A percentile compares a stretch with the other conserved stretches of the same genome.
These are phyloP conservation scores for Pythium diclinum DNA, from an alignment of 352 stramenopile genomes.

Conservation along the genomic window DNA sequence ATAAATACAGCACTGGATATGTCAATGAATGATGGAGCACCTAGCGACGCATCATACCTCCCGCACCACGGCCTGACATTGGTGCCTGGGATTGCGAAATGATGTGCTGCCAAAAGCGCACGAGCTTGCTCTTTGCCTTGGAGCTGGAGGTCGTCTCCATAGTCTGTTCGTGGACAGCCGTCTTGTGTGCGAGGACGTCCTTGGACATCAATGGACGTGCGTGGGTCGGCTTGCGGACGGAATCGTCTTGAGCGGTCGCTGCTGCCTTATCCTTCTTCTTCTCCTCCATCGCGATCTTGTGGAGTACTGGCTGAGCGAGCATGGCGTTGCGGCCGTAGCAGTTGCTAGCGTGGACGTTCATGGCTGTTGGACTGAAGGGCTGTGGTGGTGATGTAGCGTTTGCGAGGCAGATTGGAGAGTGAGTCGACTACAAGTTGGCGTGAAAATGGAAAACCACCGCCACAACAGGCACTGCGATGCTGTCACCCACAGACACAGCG, in stretches of 20 bases:
- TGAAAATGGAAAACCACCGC: no score
- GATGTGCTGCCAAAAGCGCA: constrained; percentile 1
- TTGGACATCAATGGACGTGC: neutral
- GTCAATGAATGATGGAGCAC: no score
- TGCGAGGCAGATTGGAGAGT: neutral
- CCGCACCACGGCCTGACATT: neutral
- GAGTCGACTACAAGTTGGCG: no score
- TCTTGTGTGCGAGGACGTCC: neutral
- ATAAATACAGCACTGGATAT: no score
- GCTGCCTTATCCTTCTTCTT: neutral
- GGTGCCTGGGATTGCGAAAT: neutral
- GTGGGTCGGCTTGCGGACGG: neutral
- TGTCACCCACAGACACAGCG: no score
- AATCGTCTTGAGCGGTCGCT: neutral
- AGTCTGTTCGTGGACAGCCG: neutral
- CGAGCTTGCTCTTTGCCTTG: neutral
- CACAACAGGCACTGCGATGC: no score
- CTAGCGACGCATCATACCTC: neutral
- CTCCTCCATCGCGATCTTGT: neutral
- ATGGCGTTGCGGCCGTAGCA: constrained; percentile 1
- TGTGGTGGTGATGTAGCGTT: neutral
- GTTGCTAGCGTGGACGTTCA: neutral
- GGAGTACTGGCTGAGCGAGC: constrained; percentile 3
- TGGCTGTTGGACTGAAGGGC: no score
- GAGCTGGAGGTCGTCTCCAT: neutral